Base-by-base conservation (phyloP, 768 basidiomycete species). In the Kwoniella sp. region DNA sequence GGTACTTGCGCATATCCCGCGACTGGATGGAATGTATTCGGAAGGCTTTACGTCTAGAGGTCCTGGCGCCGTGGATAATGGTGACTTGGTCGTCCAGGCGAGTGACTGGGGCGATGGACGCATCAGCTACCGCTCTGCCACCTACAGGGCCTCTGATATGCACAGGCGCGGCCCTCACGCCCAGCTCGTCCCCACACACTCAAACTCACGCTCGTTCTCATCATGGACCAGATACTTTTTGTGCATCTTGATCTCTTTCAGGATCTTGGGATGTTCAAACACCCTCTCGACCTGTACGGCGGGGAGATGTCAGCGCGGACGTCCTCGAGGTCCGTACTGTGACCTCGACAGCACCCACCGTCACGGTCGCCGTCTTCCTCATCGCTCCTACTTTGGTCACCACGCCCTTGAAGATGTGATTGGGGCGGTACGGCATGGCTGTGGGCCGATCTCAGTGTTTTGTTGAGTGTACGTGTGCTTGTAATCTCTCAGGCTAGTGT, bases 351-450 rank as follows among this genome's bases (percentile, higher is more conserved):
- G 12, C 19, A 59, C 69, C 34, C 43, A 70, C 69, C 5, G 65
- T 69, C 11, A 73, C 71, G 3, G 71, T 70, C n/a, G 65, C 59
- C 22, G 71, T 73, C 52, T 70, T 73, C 29, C 53, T 53, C 71
- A 73, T 73, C 14, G 54, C 65, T 22, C 68, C 68, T 12, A 62
- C 56, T 53, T 67, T 69, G 12, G 68, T 70, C 37, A 73, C 71
- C 17, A 66, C 57, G 17, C 71, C 71, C 28, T 60, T 47, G 37
- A 70, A 56, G 19, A 69, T 53, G 26, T 54, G 52, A 40, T 59
- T 57, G 19, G 65, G 62, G 26, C 37, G 44, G 39, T 46, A 54
- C 29, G 46, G 34, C 52, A 54, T 54, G 20, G 9, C 37, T 7
- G 19, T n/a, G n/a, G n/a, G n/a, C n/a, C n/a, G n/a, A n/a, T n/a